A percentile compares a stretch with the other conserved stretches of the same genome.
Evolutionary conservation across 31 red algal genomes (phyloP).

Genomic region (Pterothamnion heteromorphum): DNA sequence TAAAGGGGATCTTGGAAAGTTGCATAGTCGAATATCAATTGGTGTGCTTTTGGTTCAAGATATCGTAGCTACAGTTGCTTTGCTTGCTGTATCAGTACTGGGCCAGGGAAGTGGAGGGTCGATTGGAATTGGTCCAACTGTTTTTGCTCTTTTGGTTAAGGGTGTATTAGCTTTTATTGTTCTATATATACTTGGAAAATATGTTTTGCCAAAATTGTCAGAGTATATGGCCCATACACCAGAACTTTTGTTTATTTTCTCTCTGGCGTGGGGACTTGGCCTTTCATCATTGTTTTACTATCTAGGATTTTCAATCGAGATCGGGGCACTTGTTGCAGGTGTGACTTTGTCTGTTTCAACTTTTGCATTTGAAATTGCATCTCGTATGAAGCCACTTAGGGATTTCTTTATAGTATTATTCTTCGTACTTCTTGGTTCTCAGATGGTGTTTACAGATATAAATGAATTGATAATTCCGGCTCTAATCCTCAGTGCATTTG

Average conservation of each 20-base stretch:
- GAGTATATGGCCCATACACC: background rate
- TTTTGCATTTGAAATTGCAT: background rate
- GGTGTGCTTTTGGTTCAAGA: background rate
- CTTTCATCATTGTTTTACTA: background rate
- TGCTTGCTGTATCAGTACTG: background rate
- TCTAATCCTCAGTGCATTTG: background rate
- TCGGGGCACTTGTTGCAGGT: background rate
- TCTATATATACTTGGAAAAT: background rate
- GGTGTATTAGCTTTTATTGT: background rate
- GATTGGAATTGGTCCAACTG: background rate
- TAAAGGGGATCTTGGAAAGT: background rate
- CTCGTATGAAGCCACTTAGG: background rate
- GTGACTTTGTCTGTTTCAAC: background rate
- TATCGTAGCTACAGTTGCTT: background rate
- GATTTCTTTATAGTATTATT: background rate
- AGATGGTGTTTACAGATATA: background rate
- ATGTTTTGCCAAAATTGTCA: background rate
- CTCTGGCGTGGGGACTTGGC: background rate
- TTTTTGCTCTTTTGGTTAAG: background rate
- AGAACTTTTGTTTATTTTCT: background rate
- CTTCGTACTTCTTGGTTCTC: background rate
- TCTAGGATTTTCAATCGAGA: background rate
- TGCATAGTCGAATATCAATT: background rate
- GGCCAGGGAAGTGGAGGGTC: background rate
- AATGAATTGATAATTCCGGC: background rate